Evolutionary conservation across 2,329 filamentous ascomycete species (phyloP).

Genomic region (Calonectria ilicicola): DNA sequence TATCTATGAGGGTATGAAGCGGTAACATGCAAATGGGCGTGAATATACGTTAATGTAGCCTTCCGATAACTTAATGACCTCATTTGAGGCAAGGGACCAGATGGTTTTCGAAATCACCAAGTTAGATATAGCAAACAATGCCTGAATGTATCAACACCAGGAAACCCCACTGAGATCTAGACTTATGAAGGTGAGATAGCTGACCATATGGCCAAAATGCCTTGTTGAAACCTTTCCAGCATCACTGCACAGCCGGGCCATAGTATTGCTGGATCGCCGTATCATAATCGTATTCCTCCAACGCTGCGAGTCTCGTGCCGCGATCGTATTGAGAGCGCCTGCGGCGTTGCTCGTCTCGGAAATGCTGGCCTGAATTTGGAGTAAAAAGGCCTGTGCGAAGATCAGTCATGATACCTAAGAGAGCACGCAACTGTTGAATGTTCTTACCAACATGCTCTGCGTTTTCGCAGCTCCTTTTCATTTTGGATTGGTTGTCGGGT

Average conservation of each 20-base stretch:
- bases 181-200: conserved; percentile 28
- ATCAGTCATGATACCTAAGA: neutral
- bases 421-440: neutral
- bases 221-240: conserved; percentile 19
- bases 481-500: conserved; percentile 88
- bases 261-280: conserved; percentile 55
- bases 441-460: conserved; percentile 83
- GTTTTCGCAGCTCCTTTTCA: conserved; percentile 88
- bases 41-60: neutral
- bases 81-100: conserved; percentile 33
- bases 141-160: conserved; percentile 29
- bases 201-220: conserved; percentile 32
- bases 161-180: conserved; percentile 24
- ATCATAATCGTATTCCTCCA: conserved; percentile 72
- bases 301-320: conserved; percentile 78
- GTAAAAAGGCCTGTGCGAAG: conserved; percentile 78
- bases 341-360: conserved; percentile 80
- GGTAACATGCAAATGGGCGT: too few relatives aligned
- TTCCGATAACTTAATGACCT: conserved; percentile 23
- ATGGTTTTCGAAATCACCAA: conserved; percentile 33
- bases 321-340: conserved; percentile 85
- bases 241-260: conserved; percentile 32
- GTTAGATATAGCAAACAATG: conserved; percentile 38
- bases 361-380: conserved; percentile 79
- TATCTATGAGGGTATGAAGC: neutral